These are phyloP conservation scores for Dactylellina drechsleri DNA, from an alignment of 2,329 filamentous ascomycete genomes.

Conservation along the genomic window DNA sequence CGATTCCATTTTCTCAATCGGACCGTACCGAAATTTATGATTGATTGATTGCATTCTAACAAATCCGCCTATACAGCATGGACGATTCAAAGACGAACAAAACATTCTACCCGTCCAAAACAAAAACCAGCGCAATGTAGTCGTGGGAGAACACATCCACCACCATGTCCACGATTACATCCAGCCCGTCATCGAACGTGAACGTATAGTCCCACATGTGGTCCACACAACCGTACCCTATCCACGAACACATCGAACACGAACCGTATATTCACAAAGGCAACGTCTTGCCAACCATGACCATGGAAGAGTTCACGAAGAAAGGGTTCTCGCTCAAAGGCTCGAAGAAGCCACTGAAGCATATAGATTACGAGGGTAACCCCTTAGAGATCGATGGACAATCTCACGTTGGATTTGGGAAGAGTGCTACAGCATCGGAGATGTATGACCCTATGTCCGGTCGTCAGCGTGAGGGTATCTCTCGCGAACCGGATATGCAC, in stretches of 20 bases:
- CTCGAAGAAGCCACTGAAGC: constrained; percentile 32
- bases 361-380: constrained; percentile 59
- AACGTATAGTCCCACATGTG: constrained; percentile 73
- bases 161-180: constrained; percentile 75
- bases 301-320: constrained; percentile 70
- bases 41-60: neutral
- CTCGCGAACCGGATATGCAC: neutral
- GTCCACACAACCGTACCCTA: constrained; percentile 77
- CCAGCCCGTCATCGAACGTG: constrained; percentile 76
- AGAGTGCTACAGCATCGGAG: neutral
- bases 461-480: neutral
- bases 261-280: constrained; percentile 73
- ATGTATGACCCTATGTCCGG: neutral
- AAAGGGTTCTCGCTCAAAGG: constrained; percentile 56
- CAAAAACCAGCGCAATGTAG: constrained; percentile 61
- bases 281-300: constrained; percentile 72
- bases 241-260: constrained; percentile 78
- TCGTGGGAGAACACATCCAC: constrained; percentile 72
- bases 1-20: neutral
- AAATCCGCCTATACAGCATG: constrained; percentile 15
- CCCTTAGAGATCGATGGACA: constrained; percentile 21
- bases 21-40: neutral
- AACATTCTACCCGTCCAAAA: constrained; percentile 43
- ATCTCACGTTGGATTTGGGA: constrained; percentile 20
- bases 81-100: constrained; percentile 38